These are phyloP conservation scores for Cryptococcus hybrid DNA, from an alignment of 1,284 basidiomycete genomes.

Conservation along the genomic window DNA sequence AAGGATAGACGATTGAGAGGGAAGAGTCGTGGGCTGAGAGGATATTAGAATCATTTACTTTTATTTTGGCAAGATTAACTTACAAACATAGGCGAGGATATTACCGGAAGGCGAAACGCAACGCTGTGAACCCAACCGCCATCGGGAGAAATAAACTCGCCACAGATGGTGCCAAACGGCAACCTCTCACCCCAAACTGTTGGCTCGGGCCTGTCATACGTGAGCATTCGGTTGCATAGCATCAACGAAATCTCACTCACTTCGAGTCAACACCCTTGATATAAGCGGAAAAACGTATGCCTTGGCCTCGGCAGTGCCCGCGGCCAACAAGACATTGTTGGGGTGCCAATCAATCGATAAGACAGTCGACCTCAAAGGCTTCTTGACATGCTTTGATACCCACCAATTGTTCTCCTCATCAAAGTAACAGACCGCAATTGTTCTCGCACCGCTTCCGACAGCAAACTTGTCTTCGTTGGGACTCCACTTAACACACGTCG, in stretches of 20 bases:
- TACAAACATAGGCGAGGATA: conserved; percentile 85
- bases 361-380: conserved; percentile 91
- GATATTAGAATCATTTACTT: background rate
- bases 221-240: background rate
- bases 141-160: conserved; percentile 81
- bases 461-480: conserved; percentile 99
- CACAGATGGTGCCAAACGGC: conserved; percentile 97
- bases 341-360: conserved; percentile 96
- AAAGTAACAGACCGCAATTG: conserved; percentile 92
- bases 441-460: conserved; percentile 91
- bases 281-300: conserved; percentile 96
- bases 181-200: conserved; percentile 96
- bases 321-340: conserved; percentile 91
- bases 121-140: conserved; percentile 98
- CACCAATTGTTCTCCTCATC: conserved; percentile 99
- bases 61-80: conserved; percentile 41
- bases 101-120: conserved; percentile 95
- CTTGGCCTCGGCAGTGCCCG: conserved; percentile 92
- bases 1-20: conserved; percentile 82
- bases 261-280: conserved; percentile 98
- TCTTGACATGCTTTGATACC: conserved; percentile 97
- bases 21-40: conserved; percentile 84
- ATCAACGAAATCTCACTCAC: conserved; percentile 51
- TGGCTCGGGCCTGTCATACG: conserved; percentile 66
- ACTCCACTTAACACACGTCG: conserved; percentile 94